Evolutionary conservation across 768 basidiomycete genomes (phyloP).

Genomic region (Russula griseocarnosa): DNA sequence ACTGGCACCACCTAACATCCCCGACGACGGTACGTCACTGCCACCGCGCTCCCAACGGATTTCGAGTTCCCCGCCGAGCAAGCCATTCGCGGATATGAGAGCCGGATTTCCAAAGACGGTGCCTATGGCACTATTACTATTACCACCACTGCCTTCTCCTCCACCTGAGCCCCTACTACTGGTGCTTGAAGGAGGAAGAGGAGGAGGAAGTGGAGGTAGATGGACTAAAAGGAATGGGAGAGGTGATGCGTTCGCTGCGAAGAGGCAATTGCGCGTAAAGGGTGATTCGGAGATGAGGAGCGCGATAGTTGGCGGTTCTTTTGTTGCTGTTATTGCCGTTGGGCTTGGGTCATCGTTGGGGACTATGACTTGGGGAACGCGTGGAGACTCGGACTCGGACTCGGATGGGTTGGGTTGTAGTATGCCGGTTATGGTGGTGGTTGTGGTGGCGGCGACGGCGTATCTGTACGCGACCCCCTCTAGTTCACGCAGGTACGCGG

Average conservation of each 20-base stretch:
- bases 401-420: background rate
- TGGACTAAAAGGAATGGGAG: slow-evolving; percentile 80
- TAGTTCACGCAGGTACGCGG: slow-evolving; percentile 80
- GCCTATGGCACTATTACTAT: slow-evolving; percentile 35
- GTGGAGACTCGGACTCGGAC: background rate
- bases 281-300: slow-evolving; percentile 76
- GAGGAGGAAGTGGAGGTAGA: slow-evolving; percentile 44
- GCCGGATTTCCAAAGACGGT: slow-evolving; percentile 68
- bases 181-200: background rate
- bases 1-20: slow-evolving; percentile 15
- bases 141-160: background rate
- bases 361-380: slow-evolving; percentile 6
- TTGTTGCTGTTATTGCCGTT: no score
- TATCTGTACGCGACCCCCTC: slow-evolving; percentile 78
- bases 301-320: slow-evolving; percentile 49
- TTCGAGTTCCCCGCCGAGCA: slow-evolving; percentile 59
- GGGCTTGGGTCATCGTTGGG: background rate
- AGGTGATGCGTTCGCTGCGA: slow-evolving; percentile 67
- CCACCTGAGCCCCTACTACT: background rate
- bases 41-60: slow-evolving; percentile 59
- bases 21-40: background rate
- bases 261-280: slow-evolving; percentile 67
- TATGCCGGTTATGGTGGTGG: background rate
- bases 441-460: slow-evolving; percentile 1
- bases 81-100: slow-evolving; percentile 48